phyloP scores from a whole-genome alignment of 2,329 filamentous ascomycete genomes.

The Zasmidium citrigriseum region DNA sequence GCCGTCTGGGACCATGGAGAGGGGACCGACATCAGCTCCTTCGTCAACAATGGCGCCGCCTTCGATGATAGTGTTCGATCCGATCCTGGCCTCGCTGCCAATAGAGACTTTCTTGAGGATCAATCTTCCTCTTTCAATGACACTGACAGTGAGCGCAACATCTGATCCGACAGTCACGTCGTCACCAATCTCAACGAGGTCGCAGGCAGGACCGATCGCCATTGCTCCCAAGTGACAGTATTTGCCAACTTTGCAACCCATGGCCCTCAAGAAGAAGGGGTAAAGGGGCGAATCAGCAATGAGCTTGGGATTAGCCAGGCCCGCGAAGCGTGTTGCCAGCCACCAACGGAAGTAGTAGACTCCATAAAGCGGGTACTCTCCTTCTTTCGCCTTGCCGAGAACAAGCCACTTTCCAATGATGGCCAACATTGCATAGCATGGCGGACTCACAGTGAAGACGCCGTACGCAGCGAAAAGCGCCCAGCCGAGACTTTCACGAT shows the following conservation, averaged over 20 bases:
- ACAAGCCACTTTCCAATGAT: slow-evolving; percentile 57
- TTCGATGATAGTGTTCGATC: slow-evolving; percentile 26
- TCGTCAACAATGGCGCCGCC: slow-evolving; percentile 26
- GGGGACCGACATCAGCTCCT: slow-evolving; percentile 24
- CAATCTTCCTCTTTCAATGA: slow-evolving; percentile 25
- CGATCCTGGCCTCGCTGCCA: slow-evolving; percentile 19
- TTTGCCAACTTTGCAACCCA: slow-evolving; percentile 25
- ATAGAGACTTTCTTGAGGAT: slow-evolving; percentile 27
- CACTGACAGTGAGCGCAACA: slow-evolving; percentile 21
- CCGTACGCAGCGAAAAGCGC: slow-evolving; percentile 24
- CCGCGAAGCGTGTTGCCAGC: slow-evolving; percentile 39
- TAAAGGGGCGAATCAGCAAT: slow-evolving; percentile 25
- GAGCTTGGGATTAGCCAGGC: slow-evolving; percentile 21
- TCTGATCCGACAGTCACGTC: slow-evolving; percentile 28
- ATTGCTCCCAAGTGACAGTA: slow-evolving; percentile 27
- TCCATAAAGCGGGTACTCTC: slow-evolving; percentile 60
- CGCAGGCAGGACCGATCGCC: slow-evolving; percentile 21
- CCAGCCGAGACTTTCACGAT: slow-evolving; percentile 14
- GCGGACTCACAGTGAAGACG: slow-evolving; percentile 21
- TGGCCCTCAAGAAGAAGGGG: slow-evolving; percentile 21
- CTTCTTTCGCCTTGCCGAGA: slow-evolving; percentile 54
- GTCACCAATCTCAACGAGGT: slow-evolving; percentile 28
- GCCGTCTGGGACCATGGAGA: slow-evolving; percentile 27
- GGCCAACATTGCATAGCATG: slow-evolving; percentile 36
- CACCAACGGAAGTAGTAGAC: slow-evolving; percentile 61